A percentile compares a stretch with the other conserved stretches of the same genome.
phyloP scores from a whole-genome alignment of 2,329 filamentous ascomycete genomes.

The Pestalotiopsis sp. region DNA sequence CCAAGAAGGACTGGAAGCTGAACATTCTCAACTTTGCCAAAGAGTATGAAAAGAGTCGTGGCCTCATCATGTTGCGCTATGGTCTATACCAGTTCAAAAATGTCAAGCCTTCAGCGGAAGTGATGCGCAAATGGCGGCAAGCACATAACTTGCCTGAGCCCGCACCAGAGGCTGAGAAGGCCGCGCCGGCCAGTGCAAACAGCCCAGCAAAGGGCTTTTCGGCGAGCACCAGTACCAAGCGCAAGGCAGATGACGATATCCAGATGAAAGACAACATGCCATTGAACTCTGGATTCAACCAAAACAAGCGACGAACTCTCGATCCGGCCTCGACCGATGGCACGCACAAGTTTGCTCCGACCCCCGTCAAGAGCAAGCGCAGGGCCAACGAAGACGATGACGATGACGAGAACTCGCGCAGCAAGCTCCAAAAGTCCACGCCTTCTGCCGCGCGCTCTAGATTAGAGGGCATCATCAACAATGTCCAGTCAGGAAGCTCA shows the following conservation, averaged over 20 bases:
- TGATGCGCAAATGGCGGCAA: constrained; percentile 60
- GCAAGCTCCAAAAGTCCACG: constrained; percentile 53
- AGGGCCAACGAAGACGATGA: constrained; percentile 50
- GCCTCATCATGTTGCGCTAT: constrained; percentile 63
- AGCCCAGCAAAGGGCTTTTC: constrained; percentile 27
- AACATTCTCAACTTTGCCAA: constrained; percentile 66
- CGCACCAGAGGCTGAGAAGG: constrained; percentile 44
- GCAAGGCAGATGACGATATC: constrained; percentile 58
- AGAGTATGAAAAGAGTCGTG: constrained; percentile 66
- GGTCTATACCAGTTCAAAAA: constrained; percentile 67
- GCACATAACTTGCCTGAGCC: constrained; percentile 56
- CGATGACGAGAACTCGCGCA: constrained; percentile 47
- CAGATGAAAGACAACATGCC: constrained; percentile 39
- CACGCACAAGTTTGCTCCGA: constrained; percentile 34
- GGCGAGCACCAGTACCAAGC: constrained; percentile 41
- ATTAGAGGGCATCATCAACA: constrained; percentile 61
- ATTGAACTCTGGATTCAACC: constrained; percentile 37
- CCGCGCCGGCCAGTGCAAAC: constrained; percentile 29
- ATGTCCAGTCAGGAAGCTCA: constrained; percentile 36
- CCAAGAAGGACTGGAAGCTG: constrained; percentile 64
- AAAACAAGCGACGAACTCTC: constrained; percentile 52
- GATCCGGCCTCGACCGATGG: constrained; percentile 41
- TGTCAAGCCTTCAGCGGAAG: constrained; percentile 59
- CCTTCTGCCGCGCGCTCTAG: constrained; percentile 58
- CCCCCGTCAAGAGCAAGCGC: constrained; percentile 53